Conservation (phyloP, 2,329 filamentous ascomycete species). For the Trichophyton equinum region DNA sequence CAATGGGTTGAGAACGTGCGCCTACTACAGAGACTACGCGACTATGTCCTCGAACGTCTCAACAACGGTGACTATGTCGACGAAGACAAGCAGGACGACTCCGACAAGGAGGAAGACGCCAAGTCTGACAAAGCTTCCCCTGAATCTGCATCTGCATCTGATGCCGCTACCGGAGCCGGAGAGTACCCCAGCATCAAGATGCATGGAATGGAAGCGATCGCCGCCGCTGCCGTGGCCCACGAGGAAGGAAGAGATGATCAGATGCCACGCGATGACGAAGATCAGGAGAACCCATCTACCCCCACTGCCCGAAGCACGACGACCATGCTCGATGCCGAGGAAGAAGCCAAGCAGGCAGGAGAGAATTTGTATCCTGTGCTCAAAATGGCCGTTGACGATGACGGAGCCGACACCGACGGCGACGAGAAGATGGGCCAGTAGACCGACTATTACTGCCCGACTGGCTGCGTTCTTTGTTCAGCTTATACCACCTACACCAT, state of each 20-base stretch:
- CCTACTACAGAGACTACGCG: constrained; percentile 48
- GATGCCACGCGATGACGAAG: neutral
- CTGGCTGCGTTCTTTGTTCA: neutral
- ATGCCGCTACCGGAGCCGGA: neutral
- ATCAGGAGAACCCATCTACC: neutral
- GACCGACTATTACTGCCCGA: neutral
- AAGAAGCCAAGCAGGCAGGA: constrained; percentile 1
- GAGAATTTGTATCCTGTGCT: constrained; percentile 18
- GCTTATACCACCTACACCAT: neutral
- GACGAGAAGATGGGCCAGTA: constrained; percentile 27
- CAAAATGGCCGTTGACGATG: constrained; percentile 17
- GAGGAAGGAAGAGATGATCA: constrained; percentile 3
- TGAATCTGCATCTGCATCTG: neutral
- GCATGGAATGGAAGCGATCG: constrained; percentile 16
- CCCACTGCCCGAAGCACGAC: neutral
- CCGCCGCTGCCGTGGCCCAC: constrained; percentile 16
- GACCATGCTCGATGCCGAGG: neutral
- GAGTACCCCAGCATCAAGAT: constrained; percentile 9
- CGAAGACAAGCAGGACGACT: constrained; percentile 33
- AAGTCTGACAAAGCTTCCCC: neutral
- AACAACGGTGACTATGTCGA: constrained; percentile 39
- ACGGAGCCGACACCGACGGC: constrained; percentile 26
- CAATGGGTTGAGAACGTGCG: constrained; percentile 54
- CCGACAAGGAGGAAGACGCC: constrained; percentile 19
- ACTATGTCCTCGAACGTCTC: constrained; percentile 44